Evolutionary conservation across 257 asterid species (phyloP).

Genomic region (Solanum microdontum): DNA sequence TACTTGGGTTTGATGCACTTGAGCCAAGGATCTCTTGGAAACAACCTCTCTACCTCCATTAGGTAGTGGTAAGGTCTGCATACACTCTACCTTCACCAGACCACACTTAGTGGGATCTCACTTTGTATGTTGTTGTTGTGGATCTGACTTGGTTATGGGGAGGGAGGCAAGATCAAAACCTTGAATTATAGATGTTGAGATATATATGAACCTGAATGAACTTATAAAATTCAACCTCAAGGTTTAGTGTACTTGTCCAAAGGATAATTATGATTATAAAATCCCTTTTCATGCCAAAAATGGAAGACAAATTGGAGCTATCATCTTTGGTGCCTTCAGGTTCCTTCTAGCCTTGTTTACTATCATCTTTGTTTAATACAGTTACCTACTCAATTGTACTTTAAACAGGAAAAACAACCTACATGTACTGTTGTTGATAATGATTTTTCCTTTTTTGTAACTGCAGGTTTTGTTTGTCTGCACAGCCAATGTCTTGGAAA

Average conservation of each 20-base stretch:
- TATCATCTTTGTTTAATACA: neutral
- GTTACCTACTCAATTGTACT: neutral
- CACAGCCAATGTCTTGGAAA: constrained; percentile 89
- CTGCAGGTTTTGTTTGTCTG: constrained; percentile 92
- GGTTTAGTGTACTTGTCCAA: neutral
- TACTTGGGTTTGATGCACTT: neutral
- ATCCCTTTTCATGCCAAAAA: neutral
- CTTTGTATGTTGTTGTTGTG: neutral
- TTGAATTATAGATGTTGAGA: neutral
- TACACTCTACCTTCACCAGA: neutral
- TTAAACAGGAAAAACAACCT: neutral
- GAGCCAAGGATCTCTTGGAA: neutral
- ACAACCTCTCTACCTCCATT: neutral
- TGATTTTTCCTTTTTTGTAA: neutral
- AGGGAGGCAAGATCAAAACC: neutral
- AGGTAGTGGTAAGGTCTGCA: neutral
- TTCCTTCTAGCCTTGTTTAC: neutral
- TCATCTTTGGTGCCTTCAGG: neutral
- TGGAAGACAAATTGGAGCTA: neutral
- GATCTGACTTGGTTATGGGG: neutral
- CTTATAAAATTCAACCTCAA: neutral
- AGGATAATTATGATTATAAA: neutral
- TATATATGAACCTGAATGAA: neutral
- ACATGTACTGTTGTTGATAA: neutral
- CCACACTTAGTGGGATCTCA: neutral